phyloP scores from a whole-genome alignment of 1,284 basidiomycete species.

The Garcileccinum viscosum region DNA sequence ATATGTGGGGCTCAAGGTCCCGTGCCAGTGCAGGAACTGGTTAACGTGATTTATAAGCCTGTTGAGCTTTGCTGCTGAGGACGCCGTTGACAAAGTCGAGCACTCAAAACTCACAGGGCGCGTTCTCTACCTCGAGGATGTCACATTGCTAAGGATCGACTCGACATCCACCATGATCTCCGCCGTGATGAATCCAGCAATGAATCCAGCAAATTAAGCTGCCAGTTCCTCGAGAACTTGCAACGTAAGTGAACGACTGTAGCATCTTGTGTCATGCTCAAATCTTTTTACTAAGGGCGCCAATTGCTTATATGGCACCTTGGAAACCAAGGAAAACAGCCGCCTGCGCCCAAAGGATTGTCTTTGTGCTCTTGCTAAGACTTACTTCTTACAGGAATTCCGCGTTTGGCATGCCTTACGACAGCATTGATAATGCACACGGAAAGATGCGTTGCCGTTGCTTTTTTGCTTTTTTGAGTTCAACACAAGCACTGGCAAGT shows the following conservation, averaged over 20 bases:
- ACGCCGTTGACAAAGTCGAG: neutral
- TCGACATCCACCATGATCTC: neutral
- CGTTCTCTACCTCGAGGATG: neutral
- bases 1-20: neutral
- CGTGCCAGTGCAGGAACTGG: neutral
- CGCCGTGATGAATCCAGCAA: neutral
- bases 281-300: neutral
- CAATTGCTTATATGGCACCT: neutral
- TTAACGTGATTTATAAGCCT: neutral
- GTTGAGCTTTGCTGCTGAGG: neutral
- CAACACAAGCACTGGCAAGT: too few species aligned
- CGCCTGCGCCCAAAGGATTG: neutral
- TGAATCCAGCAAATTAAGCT: neutral
- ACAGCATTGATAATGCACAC: neutral
- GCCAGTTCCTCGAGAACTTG: neutral
- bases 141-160: neutral
- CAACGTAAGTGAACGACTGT: neutral
- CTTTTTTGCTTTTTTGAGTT: neutral
- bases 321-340: too few species aligned
- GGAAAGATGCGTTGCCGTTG: neutral
- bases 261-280: neutral
- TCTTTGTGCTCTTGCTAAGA: neutral
- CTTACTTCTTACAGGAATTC: neutral
- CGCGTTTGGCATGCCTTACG: neutral
- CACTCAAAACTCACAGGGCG: too few species aligned